These are phyloP conservation scores for Endocarpon pusillum DNA, from an alignment of 495 filamentous ascomycete genomes.

Conservation along the genomic window DNA sequence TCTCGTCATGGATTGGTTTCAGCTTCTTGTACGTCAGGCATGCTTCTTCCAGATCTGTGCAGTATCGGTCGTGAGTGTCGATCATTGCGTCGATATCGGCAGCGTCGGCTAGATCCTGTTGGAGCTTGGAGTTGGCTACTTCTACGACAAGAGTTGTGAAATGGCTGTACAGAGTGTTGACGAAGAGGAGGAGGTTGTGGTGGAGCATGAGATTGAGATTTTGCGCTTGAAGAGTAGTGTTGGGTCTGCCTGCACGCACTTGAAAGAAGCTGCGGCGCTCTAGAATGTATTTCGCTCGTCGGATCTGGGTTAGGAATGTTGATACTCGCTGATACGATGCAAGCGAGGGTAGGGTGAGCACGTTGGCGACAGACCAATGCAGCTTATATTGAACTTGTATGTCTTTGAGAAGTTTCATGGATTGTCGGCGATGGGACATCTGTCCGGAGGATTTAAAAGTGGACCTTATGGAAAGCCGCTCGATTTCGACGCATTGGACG, in stretches of 20 bases:
- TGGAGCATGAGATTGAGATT: slow-evolving; percentile 41
- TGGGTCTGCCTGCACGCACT: slow-evolving; percentile 11
- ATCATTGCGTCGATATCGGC: slow-evolving; percentile 75
- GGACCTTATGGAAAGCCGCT: slow-evolving; percentile 39
- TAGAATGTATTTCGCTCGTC: slow-evolving; percentile 52
- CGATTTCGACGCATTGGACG: slow-evolving; percentile 31
- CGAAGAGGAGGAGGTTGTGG: slow-evolving; percentile 65
- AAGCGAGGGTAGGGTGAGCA: slow-evolving; percentile 47
- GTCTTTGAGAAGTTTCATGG: slow-evolving; percentile 34
- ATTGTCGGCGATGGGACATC: slow-evolving; percentile 13
- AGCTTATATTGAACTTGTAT: slow-evolving; percentile 45
- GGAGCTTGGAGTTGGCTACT: slow-evolving; percentile 35
- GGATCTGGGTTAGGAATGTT: slow-evolving; percentile 59
- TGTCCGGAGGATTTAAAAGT: slow-evolving; percentile 3
- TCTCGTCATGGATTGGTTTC: slow-evolving; percentile 43
- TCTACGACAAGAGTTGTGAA: slow-evolving; percentile 54
- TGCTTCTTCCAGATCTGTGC: slow-evolving; percentile 42
- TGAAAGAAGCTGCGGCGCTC: slow-evolving; percentile 31
- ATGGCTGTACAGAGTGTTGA: slow-evolving; percentile 56
- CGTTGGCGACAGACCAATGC: slow-evolving; percentile 75
- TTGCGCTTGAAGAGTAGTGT: neutral
- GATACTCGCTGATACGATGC: slow-evolving; percentile 50
- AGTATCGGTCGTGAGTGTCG: slow-evolving; percentile 43
- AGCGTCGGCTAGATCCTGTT: slow-evolving; percentile 33
- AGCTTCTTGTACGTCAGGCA: slow-evolving; percentile 48